These are phyloP conservation scores for Rhodocollybia butyracea DNA, from an alignment of 768 basidiomycete genomes.

Conservation along the genomic window DNA sequence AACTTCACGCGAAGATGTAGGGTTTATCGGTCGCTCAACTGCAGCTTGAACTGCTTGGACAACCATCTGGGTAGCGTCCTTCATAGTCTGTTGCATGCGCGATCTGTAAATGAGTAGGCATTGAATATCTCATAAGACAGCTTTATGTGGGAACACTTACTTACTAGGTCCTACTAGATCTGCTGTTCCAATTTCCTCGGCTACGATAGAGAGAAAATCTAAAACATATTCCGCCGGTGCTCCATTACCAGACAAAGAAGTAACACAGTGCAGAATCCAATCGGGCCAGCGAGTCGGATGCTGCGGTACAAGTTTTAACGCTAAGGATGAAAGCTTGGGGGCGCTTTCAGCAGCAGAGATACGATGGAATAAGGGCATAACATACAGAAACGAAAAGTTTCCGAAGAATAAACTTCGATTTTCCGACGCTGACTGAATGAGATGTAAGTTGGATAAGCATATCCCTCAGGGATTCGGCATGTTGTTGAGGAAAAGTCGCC, in stretches of 20 bases:
- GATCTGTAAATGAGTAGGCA: conserved; percentile 37
- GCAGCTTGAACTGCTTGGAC: conserved; percentile 62
- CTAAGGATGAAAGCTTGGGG: conserved; percentile 61
- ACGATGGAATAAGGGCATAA: conserved; percentile 7
- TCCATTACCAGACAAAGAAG: conserved; percentile 57
- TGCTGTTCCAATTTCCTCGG: conserved; percentile 76
- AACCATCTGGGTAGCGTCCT: conserved; percentile 68
- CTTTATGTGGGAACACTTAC: conserved; percentile 40
- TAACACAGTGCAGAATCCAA: conserved; percentile 69
- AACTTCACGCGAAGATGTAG: conserved; percentile 40
- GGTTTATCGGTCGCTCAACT: conserved; percentile 37
- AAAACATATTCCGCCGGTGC: conserved; percentile 58
- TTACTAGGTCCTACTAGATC: conserved; percentile 72
- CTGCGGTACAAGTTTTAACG: conserved; percentile 64
- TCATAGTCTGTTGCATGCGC: conserved; percentile 62
- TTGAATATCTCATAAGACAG: conserved; percentile 4
- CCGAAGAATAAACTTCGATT: conserved; percentile 70
- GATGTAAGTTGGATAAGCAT: conserved; percentile 69
- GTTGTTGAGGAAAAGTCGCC: conserved; percentile 69
- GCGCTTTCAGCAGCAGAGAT: conserved; percentile 4
- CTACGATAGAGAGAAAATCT: conserved; percentile 79
- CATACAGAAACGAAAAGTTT: conserved; percentile 86
- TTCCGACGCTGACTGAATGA: conserved; percentile 55
- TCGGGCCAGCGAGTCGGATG: conserved; percentile 64
- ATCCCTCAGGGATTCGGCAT: conserved; percentile 56